Evolutionary conservation across 306 rosid species (phyloP), one percentile per base, ranked within the genome.

Genomic region (Castanopsis chinensis): DNA sequence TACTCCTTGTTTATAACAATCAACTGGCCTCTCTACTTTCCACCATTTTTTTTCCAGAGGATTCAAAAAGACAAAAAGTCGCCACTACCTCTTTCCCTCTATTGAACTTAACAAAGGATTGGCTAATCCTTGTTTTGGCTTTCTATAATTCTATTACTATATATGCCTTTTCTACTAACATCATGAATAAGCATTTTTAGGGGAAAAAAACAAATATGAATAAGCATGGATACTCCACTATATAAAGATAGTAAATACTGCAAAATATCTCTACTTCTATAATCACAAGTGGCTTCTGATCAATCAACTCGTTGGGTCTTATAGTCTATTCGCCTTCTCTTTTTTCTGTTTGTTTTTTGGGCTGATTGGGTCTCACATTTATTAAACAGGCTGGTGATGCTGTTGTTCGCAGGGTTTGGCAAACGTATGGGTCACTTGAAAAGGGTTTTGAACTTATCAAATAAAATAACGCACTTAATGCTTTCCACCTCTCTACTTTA

Each of bases 71-170:
- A 37, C 51, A 35, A 77, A 73, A 77, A 67, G 54, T 54, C 51
- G 77, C 21, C 69, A 51, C 79, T 51, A 27, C 35, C 33, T 56
- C 76, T 77, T 72, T 71, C 13, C 55, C 76, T 43, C 60, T 68
- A 61, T 72, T 37, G 65, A 78, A 82, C 57, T 72, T 43, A 21
- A 32, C 21, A n/a, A n/a, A 64, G 73, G 57, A 77, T 33, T 77
- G 72, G 85, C 17, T 64, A 53, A 61, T 59, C 43, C 5, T 25
- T 3, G 72, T 35, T 72, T 25, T 55, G 63, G 37, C 68, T 81
- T 69, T 33, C 25, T 20, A 41, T 41, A 41, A 41, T 41, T 41
- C 45, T 41, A 2, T 41, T 41, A 7, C 45, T 41, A 8, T 41
- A 8, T 41, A 41, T 41, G 45, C 45, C 45, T 27, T 32, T 14